Conservation (phyloP, 2,329 filamentous ascomycete species). For the Dendrostoma leiphaemia region DNA sequence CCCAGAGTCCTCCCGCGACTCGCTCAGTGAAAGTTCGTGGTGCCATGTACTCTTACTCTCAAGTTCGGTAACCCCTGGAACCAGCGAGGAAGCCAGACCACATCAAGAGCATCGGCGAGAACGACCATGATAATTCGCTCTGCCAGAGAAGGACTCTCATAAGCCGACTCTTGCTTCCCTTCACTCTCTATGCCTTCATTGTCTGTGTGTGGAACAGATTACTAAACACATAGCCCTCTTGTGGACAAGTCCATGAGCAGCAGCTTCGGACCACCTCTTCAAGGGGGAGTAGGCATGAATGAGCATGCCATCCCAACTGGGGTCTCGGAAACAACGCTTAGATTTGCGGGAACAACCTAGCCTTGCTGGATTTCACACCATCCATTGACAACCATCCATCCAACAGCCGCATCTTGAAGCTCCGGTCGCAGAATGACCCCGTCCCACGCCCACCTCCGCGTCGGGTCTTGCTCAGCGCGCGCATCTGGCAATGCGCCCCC, state of each 20-base stretch:
- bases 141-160: too few species aligned
- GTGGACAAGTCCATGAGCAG: too few species aligned
- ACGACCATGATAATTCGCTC: too few species aligned
- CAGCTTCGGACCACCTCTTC: too few species aligned
- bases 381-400: background rate
- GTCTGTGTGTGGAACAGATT: too few species aligned
- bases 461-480: conserved; percentile 1
- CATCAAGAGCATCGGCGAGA: too few species aligned
- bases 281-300: conserved; percentile 7
- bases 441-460: background rate
- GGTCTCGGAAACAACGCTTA: conserved; percentile 13
- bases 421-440: conserved; percentile 10
- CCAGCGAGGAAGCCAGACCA: too few species aligned
- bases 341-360: conserved; percentile 12
- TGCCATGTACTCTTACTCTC: background rate
- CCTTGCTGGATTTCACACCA: conserved; percentile 1
- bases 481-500: conserved; percentile 5
- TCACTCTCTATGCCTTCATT: too few species aligned
- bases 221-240: too few species aligned
- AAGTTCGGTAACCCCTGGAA: too few species aligned
- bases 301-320: conserved; percentile 14
- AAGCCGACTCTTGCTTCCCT: too few species aligned
- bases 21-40: too few species aligned
- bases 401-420: conserved; percentile 10
- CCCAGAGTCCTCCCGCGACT: conserved; percentile 19